A percentile compares a stretch with the other conserved stretches of the same genome.
Evolutionary conservation across 2,329 filamentous ascomycete genomes (phyloP).

Genomic region (Colletotrichum agaves): DNA sequence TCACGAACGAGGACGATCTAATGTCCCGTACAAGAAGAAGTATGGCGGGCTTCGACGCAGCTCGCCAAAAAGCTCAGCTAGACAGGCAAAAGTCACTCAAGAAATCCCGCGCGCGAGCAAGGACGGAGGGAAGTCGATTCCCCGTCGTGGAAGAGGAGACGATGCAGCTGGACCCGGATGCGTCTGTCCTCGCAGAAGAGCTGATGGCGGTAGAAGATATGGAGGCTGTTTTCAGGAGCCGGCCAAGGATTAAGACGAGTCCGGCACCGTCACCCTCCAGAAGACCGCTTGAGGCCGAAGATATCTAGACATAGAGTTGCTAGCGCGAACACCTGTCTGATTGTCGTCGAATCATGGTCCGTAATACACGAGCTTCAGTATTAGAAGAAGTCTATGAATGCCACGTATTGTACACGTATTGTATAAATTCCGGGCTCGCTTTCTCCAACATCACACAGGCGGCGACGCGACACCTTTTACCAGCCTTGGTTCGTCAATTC

Average conservation of each 20-base stretch:
- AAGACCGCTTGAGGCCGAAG: conserved; percentile 19
- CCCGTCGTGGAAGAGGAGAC: conserved; percentile 56
- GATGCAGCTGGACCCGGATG: conserved; percentile 45
- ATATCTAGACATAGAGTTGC: background rate
- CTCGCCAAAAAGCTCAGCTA: conserved; percentile 68
- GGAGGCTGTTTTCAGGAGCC: conserved; percentile 84
- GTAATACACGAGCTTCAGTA: conserved; percentile 13
- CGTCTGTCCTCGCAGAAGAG: conserved; percentile 70
- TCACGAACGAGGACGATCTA: conserved; percentile 59
- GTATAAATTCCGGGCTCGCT: conserved; percentile 13
- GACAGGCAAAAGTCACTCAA: conserved; percentile 64
- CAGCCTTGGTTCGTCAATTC: conserved; percentile 83
- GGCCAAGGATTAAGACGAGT: conserved; percentile 83
- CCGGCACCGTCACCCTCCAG: conserved; percentile 66
- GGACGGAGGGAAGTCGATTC: conserved; percentile 59
- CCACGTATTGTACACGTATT: conserved; percentile 36
- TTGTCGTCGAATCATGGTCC: background rate
- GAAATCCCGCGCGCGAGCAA: conserved; percentile 49
- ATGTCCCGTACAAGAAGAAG: conserved; percentile 68
- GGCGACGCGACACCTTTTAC: conserved; percentile 54
- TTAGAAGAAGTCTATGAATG: conserved; percentile 11
- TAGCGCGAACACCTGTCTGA: background rate
- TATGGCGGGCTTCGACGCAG: conserved; percentile 71
- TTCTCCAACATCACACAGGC: too few species aligned
- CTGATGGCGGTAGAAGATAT: conserved; percentile 80